phyloP scores from a whole-genome alignment of 2,329 filamentous ascomycete genomes.

The Didymellaceae sp. region DNA sequence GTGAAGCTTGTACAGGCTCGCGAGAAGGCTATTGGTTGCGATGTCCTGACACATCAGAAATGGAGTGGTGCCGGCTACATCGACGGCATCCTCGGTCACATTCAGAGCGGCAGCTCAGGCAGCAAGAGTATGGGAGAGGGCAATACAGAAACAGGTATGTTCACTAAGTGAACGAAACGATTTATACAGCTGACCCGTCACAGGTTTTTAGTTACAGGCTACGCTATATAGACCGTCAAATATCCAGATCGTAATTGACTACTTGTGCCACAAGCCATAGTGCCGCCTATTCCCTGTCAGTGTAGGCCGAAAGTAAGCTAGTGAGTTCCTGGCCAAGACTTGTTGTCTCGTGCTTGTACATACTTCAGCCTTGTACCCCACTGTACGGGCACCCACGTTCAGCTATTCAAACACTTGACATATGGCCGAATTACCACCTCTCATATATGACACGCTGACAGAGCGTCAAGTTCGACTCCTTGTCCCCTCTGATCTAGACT shows the following conservation, averaged over 20 bases:
- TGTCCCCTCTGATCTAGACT: neutral
- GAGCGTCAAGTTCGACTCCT: constrained; percentile 1
- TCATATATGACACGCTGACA: neutral
- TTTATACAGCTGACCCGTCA: neutral
- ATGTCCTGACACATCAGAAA: constrained; percentile 95
- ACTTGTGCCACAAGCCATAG: neutral
- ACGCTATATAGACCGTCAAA: neutral
- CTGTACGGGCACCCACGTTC: too few species aligned
- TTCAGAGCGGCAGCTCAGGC: constrained; percentile 88
- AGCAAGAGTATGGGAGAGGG: constrained; percentile 95
- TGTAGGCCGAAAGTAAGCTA: neutral
- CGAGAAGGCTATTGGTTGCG: constrained; percentile 89
- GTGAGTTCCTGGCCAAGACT: neutral
- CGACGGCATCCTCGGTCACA: constrained; percentile 86
- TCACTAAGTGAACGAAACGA: neutral
- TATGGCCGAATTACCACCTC: neutral
- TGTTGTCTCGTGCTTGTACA: neutral
- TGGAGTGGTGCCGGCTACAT: constrained; percentile 79
- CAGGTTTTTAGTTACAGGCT: constrained; percentile 8
- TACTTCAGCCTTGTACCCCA: neutral
- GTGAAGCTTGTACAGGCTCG: constrained; percentile 89
- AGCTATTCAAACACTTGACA: neutral
- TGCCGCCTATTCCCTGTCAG: neutral
- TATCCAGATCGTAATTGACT: neutral
- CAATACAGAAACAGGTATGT: constrained; percentile 73